Evolutionary conservation across 805 yeast species (phyloP), one percentile per base, ranked within the genome.

Genomic region (Schwanniomyces sp.): DNA sequence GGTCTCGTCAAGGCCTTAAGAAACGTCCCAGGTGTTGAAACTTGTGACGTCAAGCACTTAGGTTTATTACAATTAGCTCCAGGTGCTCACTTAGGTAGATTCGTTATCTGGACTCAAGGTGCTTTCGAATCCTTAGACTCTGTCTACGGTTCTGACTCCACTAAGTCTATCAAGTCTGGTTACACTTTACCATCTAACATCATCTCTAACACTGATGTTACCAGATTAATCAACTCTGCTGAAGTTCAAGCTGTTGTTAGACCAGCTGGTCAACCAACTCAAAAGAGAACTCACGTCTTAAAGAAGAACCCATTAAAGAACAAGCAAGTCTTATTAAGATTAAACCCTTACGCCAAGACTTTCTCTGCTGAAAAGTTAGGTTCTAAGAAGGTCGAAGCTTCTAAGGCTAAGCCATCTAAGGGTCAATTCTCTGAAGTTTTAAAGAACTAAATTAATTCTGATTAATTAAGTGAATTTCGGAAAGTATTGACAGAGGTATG

Each of bases 81-180:
- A 78, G 99, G 99, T 87, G 96, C 98, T 74, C 99, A 94, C 85
- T 82, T 94, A 70, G 99, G 99, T 83, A 91, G 99, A 86, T 94
- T 94, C 72, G 87, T 94, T 72, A 90, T 94, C 90, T 94, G 99
- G 99, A 91, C 99, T 72, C 96, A 91, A 83, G 81, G 90, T 74
- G 99, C 99, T 74, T 91, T 94, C 77, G 87, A 91, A 74, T 84
- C 91, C 69, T 85, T 94, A 72, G 99, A 94, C 84, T 81, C 91
- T 60, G 88, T 94, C 82, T 94, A 94, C 94, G 96, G 96, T 75
- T 84, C 96, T 61, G 95, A 87, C 73, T 73, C 91, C 66, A 83
- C 86, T 72, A 82, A 85, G 65, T 84, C 94, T 49, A 70, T 88
- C 69, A 91, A 91, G 85, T 75, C 91, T 63, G 88, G 88, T 74